Percentiles rank a stretch among this genome's conserved stretches.
phyloP scores from a whole-genome alignment of 2,329 filamentous ascomycete species.

The Trichophaea hybrida region DNA sequence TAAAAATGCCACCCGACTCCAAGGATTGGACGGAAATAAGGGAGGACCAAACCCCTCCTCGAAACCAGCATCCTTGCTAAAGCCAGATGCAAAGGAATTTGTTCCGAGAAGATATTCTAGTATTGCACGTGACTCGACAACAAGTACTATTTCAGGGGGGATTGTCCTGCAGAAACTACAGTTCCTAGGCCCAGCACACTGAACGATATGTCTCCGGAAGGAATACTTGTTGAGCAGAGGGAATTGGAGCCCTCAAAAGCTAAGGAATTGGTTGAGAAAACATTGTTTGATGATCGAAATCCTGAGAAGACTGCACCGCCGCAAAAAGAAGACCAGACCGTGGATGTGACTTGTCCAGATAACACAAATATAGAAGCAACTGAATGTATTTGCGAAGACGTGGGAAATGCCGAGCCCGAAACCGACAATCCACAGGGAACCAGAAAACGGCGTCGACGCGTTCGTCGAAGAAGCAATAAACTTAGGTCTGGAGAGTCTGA shows the following conservation, averaged over 20 bases:
- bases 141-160: neutral
- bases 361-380: neutral
- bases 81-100: slow-evolving; percentile 22
- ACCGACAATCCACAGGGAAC: neutral
- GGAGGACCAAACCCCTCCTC: neutral
- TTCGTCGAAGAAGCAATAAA: neutral
- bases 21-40: neutral
- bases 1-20: neutral
- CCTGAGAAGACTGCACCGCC: neutral
- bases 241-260: too few species aligned
- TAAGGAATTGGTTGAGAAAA: too few species aligned
- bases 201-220: too few species aligned
- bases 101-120: slow-evolving; percentile 12
- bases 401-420: neutral
- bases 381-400: neutral
- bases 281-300: too few species aligned
- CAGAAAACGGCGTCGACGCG: neutral
- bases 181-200: too few species aligned
- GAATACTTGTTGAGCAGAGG: too few species aligned
- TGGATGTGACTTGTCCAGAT: neutral
- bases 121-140: neutral
- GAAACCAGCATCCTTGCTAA: slow-evolving; percentile 12
- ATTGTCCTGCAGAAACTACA: too few species aligned
- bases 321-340: neutral
- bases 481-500: neutral